These are phyloP conservation scores for Eucalyptus polyanthemos DNA, from an alignment of 345 rosid species.

Conservation along the genomic window DNA sequence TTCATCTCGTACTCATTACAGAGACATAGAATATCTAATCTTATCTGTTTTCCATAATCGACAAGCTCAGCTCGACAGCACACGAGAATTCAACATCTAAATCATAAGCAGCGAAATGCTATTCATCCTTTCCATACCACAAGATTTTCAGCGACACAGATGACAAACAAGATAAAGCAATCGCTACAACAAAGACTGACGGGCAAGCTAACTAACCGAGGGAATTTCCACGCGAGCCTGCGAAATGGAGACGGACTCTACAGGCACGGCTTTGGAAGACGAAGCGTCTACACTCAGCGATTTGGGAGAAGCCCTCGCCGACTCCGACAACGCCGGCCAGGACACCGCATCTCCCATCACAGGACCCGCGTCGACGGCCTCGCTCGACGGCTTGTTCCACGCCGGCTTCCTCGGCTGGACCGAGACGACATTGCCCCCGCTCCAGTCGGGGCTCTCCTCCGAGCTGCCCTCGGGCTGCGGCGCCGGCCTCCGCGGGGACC, in stretches of 20 bases:
- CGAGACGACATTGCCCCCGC: slow-evolving; percentile 15
- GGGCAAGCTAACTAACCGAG: not conserved
- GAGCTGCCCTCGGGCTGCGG: not conserved
- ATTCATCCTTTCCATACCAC: not conserved
- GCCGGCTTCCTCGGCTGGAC: slow-evolving; percentile 28
- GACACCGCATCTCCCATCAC: slow-evolving; percentile 42
- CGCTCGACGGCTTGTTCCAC: slow-evolving; percentile 43
- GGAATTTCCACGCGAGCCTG: slow-evolving; percentile 15
- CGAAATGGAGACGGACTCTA: slow-evolving; percentile 27
- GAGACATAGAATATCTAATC: not conserved
- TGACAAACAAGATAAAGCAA: not conserved
- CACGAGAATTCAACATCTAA: not conserved
- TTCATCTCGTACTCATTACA: not conserved
- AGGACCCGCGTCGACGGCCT: slow-evolving; percentile 21
- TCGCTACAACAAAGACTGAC: not conserved
- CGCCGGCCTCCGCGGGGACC: not conserved
- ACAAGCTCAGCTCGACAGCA: not conserved
- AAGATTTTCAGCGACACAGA: not conserved
- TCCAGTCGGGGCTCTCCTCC: slow-evolving; percentile 11
- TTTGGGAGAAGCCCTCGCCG: slow-evolving; percentile 33
- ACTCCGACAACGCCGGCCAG: slow-evolving; percentile 59
- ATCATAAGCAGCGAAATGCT: not conserved
- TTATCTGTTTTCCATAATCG: not conserved
- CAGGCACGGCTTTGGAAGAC: slow-evolving; percentile 6
- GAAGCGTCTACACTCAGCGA: slow-evolving; percentile 9